phyloP scores from a whole-genome alignment of 352 stramenopile genomes.

The Globisporangium iwayamae region DNA sequence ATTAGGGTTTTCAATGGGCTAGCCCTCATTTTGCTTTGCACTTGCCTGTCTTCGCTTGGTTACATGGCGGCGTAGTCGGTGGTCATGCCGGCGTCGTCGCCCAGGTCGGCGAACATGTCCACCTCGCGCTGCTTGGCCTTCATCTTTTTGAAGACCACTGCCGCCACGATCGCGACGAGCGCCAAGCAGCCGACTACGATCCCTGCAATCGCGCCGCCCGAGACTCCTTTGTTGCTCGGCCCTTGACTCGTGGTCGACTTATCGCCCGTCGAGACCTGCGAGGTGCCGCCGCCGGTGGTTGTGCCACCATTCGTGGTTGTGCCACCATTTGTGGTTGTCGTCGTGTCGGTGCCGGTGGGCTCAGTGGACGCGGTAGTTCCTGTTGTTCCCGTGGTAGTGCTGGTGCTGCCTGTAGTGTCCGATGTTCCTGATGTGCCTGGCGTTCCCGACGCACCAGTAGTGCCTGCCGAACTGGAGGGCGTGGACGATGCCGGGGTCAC shows the following conservation, averaged over 20 bases:
- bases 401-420: not conserved
- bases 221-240: not conserved
- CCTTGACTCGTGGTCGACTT: slow-evolving; percentile 3
- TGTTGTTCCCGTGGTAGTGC: not conserved
- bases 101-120: slow-evolving; percentile 14
- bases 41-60: not conserved
- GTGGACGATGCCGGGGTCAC: not conserved
- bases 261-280: slow-evolving; percentile 2
- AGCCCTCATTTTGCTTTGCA: not conserved
- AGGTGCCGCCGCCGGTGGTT: not conserved
- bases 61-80: slow-evolving; percentile 17
- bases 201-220: slow-evolving; percentile 4
- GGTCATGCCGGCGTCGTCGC: slow-evolving; percentile 8
- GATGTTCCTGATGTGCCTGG: not conserved
- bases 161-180: slow-evolving; percentile 7
- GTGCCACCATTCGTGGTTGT: not conserved
- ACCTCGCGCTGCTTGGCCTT: slow-evolving; percentile 17
- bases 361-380: not conserved
- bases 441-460: not conserved
- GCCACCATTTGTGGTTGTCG: not conserved
- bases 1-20: no score
- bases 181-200: slow-evolving; percentile 10
- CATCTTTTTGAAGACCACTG: slow-evolving; percentile 10
- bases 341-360: not conserved
- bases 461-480: not conserved